Base-by-base conservation (phyloP, 306 rosid species). In the Parietaria judaica region DNA sequence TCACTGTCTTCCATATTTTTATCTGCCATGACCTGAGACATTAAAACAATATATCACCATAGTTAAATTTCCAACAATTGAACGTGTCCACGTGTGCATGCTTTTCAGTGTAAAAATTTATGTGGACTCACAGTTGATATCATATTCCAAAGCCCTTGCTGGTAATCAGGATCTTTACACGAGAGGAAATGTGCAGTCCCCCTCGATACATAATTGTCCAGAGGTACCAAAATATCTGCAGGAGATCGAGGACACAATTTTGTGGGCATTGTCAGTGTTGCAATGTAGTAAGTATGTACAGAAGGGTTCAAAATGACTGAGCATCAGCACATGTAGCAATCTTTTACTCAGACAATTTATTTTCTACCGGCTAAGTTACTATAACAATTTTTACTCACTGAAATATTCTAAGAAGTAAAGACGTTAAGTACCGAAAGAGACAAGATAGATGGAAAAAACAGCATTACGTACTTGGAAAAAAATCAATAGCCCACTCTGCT, bases 191-290 rank as follows among this genome's bases (percentile, higher is more conserved):
- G 83, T 17, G 80, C 83, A 60, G 97, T 83, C 57, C 96, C 97
- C 70, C 97, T 83, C 44, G 97, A 91, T 69, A 91, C 70, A 63
- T 83, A 91, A 80, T 91, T 91, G 82, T 87, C 97, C 86, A 91
- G 72, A 66, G 97, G 97, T 76, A 91, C 97, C 63, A 91, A 76
- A 69, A 91, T 87, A 76, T 91, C 97, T 91, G 83, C 67, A 68
- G 7, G 46, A 63, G 9, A 8, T 8, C 45, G 9, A 8, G 45
- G 9, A 65, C 23, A 61, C 39, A 54, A 66, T 12, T 48, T 16
- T 51, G 45, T 6, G 50, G 66, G 51, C 56, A 76, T 36, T 35
- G 65, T 53, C 6, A 23, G 31, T 23, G 31, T 23, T 57, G 23
- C 14, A 59, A 4, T 13, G 51, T 56, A 11, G 16, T 63, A 46